Evolutionary conservation across 208 protist species (phyloP).

Genomic region (Phytomonas serpens): DNA sequence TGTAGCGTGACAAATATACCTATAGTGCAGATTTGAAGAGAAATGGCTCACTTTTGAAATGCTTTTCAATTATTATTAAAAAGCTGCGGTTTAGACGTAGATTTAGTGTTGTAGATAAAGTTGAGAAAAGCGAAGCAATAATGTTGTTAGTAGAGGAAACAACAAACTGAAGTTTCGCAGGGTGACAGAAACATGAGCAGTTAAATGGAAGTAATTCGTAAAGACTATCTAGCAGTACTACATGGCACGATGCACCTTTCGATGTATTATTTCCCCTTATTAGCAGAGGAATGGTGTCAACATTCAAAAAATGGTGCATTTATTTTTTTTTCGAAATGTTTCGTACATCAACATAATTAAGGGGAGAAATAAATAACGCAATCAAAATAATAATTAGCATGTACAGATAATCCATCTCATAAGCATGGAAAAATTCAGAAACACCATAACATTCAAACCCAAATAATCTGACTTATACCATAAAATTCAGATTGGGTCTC

Average conservation of each 20-base stretch:
- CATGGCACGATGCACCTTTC: neutral
- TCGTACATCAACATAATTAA: neutral
- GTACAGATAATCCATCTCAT: neutral
- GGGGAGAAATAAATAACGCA: neutral
- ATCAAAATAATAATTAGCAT: constrained; percentile 4
- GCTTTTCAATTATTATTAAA: neutral
- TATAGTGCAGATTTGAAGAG: neutral
- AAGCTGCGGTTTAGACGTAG: neutral
- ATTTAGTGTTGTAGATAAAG: neutral
- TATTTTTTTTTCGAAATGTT: neutral
- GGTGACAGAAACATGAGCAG: neutral
- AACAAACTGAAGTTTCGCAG: neutral
- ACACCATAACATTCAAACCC: neutral
- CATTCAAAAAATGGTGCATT: neutral
- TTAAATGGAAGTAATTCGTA: neutral
- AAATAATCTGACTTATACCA: neutral
- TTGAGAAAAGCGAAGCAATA: constrained; percentile 1
- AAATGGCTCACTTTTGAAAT: neutral
- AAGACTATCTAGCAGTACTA: neutral
- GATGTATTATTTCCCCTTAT: neutral
- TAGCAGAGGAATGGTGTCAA: neutral
- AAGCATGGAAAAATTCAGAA: neutral
- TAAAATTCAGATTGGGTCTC: neutral
- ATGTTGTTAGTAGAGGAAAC: constrained; percentile 3
- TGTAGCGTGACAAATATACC: neutral